phyloP scores from a whole-genome alignment of 306 rosid genomes.

The Cajanus cajan region DNA sequence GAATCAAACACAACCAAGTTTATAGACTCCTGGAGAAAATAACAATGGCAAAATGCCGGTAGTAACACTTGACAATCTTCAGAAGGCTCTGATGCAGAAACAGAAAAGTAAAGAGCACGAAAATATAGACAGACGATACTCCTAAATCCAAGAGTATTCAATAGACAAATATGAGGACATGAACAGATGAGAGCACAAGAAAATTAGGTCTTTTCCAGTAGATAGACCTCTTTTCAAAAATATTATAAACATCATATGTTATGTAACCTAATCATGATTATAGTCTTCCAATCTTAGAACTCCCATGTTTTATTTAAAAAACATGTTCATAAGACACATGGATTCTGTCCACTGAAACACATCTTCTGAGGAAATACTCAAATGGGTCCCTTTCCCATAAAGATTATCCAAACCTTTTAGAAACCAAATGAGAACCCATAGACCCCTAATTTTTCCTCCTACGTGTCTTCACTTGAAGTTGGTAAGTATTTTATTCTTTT shows the following conservation, averaged over 20 bases:
- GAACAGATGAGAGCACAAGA: not conserved
- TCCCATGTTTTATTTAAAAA: not conserved
- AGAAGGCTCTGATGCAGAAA: constrained; percentile 23
- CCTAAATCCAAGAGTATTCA: constrained; percentile 11
- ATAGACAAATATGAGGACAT: not conserved
- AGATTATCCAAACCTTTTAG: not conserved
- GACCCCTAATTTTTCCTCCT: not conserved
- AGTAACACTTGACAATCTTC: constrained; percentile 12
- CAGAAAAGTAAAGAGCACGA: constrained; percentile 7
- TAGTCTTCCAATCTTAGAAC: not conserved
- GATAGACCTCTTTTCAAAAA: constrained; percentile 4
- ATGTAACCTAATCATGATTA: not conserved
- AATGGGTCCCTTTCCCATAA: not conserved
- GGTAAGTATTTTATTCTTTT: not conserved
- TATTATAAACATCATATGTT: not conserved
- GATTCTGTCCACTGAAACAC: not conserved
- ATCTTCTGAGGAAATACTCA: not conserved
- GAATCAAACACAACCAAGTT: constrained; percentile 15
- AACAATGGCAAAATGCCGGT: constrained; percentile 18
- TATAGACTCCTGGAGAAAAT: not conserved
- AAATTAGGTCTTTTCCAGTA: not conserved
- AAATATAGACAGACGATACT: not conserved
- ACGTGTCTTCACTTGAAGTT: not conserved
- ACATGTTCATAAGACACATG: not conserved
- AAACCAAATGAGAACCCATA: not conserved